Conservation (phyloP, 2,329 filamentous ascomycete genomes). For the Fonsecaea nubica region DNA sequence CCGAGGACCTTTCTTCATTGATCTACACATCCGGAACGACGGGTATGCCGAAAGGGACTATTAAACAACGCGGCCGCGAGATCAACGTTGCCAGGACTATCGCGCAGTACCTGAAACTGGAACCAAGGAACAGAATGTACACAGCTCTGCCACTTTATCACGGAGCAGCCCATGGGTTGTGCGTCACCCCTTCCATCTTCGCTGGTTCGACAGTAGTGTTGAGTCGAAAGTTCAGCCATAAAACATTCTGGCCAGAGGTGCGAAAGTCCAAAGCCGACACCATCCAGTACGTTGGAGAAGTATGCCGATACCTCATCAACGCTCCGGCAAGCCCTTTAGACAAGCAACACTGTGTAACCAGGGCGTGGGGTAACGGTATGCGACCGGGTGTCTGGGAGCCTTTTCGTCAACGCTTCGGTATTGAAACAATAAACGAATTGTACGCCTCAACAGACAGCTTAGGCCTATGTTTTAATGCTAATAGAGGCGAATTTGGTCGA, state of each 20-base stretch:
- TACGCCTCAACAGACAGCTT: conserved; percentile 79
- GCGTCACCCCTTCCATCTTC: conserved; percentile 69
- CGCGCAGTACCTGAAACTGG: conserved; percentile 48
- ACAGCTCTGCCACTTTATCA: conserved; percentile 91
- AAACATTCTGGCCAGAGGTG: conserved; percentile 75
- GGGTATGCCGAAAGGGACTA: conserved; percentile 82
- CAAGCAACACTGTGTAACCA: conserved; percentile 68
- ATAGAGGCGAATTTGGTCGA: conserved; percentile 71
- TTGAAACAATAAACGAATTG: conserved; percentile 77
- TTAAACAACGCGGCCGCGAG: conserved; percentile 30
- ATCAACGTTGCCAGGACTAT: conserved; percentile 59
- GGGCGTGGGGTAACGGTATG: conserved; percentile 83
- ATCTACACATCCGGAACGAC: conserved; percentile 98
- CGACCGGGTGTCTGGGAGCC: conserved; percentile 83
- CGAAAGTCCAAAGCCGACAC: conserved; percentile 70
- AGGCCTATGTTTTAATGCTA: conserved; percentile 73
- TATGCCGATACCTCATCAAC: conserved; percentile 73
- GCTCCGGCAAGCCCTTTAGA: conserved; percentile 72
- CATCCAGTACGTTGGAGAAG: conserved; percentile 81
- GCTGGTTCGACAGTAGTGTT: conserved; percentile 72
- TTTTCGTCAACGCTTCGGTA: conserved; percentile 80
- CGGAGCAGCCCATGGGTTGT: conserved; percentile 66
- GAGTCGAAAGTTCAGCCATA: conserved; percentile 75
- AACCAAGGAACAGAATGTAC: conserved; percentile 71
- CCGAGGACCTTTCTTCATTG: conserved; percentile 56